Base-by-base conservation (phyloP, 2,329 filamentous ascomycete genomes). In the Teratosphaeria epicoccoides region DNA sequence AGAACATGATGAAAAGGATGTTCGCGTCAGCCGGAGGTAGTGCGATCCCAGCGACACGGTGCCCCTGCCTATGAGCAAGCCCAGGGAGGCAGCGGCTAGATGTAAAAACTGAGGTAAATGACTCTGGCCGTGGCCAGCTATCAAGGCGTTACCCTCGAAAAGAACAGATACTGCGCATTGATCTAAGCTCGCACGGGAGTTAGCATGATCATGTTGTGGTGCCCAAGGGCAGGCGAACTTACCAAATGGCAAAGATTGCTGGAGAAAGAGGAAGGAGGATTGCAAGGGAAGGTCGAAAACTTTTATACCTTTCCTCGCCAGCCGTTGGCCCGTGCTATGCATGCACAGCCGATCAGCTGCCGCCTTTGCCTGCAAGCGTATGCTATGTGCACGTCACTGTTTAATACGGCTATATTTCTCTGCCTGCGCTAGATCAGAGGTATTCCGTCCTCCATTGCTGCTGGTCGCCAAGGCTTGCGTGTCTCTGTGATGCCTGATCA, bases 61-160 rank as follows among this genome's bases (percentile, higher is more conserved):
- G 81, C 70, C 64, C 68, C 66, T 62, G 68, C 68, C 69, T 77
- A 78, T 85, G 77, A 73, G 82, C 84, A 85, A 87, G 84, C 82
- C 76, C 81, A 85, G 83, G 79, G 82, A 78, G 65, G 70, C 66
- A 61, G 66, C 68, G 71, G 63, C 78, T 59, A 55, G 62, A 53
- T 70, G 60, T 76, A 87, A 87, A 84, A 86, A 90, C 87, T 78
- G 77, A 83, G 81, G 81, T 87, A 89, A 90, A 81, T 76, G 78
- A 79, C 80, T 76, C 33, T 75, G 75, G 76, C 81, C 77, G 74
- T 86, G 80, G 81, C 77, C 76, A 76, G 77, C 79, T 88, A 87
- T 85, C 85, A 89, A 85, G 85, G 83, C 88, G 89, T 89, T 90
- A 89, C 88, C 86, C 33, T 9, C 90, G 83, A 88, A 86, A 88